These are phyloP conservation scores for Ustilago xerochloae DNA, from an alignment of 1,284 basidiomycete species.

Conservation along the genomic window DNA sequence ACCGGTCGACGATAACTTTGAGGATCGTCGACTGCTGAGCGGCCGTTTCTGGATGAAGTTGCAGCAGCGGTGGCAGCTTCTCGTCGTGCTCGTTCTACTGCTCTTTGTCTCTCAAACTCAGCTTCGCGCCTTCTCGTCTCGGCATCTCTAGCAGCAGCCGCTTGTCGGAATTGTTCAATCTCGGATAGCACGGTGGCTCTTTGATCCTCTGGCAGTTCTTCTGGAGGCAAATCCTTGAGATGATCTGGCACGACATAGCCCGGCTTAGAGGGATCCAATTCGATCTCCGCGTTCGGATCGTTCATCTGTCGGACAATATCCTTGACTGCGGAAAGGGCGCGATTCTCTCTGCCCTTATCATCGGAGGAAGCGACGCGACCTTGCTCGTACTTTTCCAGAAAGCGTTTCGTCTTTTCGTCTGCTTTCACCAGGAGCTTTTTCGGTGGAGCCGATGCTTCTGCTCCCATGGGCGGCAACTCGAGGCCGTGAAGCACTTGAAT, in stretches of 20 bases:
- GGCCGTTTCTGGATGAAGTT: slow-evolving; percentile 18
- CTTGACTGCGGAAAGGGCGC: slow-evolving; percentile 73
- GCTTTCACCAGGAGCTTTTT: slow-evolving; percentile 83
- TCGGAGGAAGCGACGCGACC: slow-evolving; percentile 82
- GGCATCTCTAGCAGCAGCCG: slow-evolving; percentile 62
- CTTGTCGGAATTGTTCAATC: slow-evolving; percentile 79
- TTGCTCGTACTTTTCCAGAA: slow-evolving; percentile 83
- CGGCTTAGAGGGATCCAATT: slow-evolving; percentile 38
- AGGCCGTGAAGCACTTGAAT: slow-evolving; percentile 82
- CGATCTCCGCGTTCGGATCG: slow-evolving; percentile 75
- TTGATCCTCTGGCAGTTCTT: slow-evolving; percentile 93
- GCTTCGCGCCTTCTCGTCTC: slow-evolving; percentile 57
- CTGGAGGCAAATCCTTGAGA: slow-evolving; percentile 91
- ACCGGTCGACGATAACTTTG: slow-evolving; percentile 52
- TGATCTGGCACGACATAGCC: slow-evolving; percentile 85
- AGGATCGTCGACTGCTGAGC: slow-evolving; percentile 24
- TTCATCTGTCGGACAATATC: slow-evolving; percentile 64
- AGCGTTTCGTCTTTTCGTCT: slow-evolving; percentile 88
- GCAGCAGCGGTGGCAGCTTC: slow-evolving; percentile 11
- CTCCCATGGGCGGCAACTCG: slow-evolving; percentile 73
- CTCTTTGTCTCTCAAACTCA: slow-evolving; percentile 60
- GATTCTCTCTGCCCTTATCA: slow-evolving; percentile 53
- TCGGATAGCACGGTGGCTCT: slow-evolving; percentile 91
- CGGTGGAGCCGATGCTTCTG: slow-evolving; percentile 37
- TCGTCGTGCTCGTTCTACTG: slow-evolving; percentile 29